Evolutionary conservation across 306 rosid genomes (phyloP).

Genomic region (Acacia crassicarpa): DNA sequence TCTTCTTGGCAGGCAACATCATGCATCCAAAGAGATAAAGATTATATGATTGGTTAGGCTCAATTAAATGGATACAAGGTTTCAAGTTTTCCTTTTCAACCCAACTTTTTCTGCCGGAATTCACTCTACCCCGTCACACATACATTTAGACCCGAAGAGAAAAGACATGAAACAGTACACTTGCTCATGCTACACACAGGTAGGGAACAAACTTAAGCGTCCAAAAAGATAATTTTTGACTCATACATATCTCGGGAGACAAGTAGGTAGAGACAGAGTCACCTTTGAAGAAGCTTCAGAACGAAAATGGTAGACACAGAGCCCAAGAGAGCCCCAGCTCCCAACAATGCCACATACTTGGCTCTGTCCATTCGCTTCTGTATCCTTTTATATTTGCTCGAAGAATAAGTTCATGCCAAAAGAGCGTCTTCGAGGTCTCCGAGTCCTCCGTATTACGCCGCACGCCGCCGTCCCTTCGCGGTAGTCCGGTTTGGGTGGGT

Average conservation of each 20-base stretch:
- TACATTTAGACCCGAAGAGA: not conserved
- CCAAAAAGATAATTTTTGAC: not conserved
- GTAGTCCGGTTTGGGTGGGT: slow-evolving; percentile 3
- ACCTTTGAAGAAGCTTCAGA: slow-evolving; percentile 68
- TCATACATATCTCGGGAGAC: not conserved
- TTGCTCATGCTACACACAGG: not conserved
- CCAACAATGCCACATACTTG: slow-evolving; percentile 58
- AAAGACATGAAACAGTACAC: not conserved
- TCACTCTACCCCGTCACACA: not conserved
- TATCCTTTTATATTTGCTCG: not conserved
- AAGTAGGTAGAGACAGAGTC: slow-evolving; percentile 12
- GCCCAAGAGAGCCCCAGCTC: slow-evolving; percentile 78
- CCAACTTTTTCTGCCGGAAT: not conserved
- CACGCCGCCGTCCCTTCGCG: slow-evolving; percentile 6
- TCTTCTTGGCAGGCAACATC: not conserved
- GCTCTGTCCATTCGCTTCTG: slow-evolving; percentile 51
- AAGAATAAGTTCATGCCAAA: not conserved
- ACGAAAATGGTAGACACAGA: slow-evolving; percentile 70
- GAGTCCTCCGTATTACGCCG: no score
- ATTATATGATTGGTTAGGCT: not conserved
- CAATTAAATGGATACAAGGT: not conserved
- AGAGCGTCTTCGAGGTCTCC: not conserved
- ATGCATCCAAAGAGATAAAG: not conserved
- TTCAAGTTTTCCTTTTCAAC: not conserved
- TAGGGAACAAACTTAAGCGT: not conserved